phyloP scores from a whole-genome alignment of 2,329 filamentous ascomycete genomes.

The Aureobasidium pullulans region DNA sequence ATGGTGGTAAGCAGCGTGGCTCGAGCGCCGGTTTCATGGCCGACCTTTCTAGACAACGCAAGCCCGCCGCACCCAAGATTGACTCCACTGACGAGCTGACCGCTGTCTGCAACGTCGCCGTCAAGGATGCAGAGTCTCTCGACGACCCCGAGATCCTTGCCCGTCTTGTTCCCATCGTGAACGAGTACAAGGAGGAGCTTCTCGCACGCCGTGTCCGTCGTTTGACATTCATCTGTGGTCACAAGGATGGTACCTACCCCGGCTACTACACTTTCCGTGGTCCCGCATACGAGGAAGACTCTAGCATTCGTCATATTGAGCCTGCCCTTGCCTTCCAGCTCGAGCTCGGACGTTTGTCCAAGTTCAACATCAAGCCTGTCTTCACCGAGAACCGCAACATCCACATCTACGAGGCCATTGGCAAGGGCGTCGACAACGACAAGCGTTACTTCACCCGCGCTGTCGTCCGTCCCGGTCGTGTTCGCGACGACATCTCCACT shows the following conservation, averaged over 20 bases:
- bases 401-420: conserved; percentile 94
- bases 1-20: conserved; percentile 40
- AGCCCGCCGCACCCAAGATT: conserved; percentile 37
- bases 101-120: conserved; percentile 84
- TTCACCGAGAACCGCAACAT: conserved; percentile 99
- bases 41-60: conserved; percentile 36
- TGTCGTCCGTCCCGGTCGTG: conserved; percentile 85
- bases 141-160: conserved; percentile 74
- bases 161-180: conserved; percentile 68
- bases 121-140: conserved; percentile 76
- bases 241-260: conserved; percentile 87
- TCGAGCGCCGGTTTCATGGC: conserved; percentile 38
- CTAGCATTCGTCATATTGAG: conserved; percentile 94
- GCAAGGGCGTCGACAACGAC: conserved; percentile 90
- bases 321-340: conserved; percentile 97
- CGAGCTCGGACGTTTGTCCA: conserved; percentile 84
- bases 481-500: conserved; percentile 96
- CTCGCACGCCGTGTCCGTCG: conserved; percentile 75
- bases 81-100: conserved; percentile 70
- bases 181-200: conserved; percentile 77
- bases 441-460: conserved; percentile 98
- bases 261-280: conserved; percentile 98
- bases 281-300: conserved; percentile 79
- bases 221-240: conserved; percentile 92
- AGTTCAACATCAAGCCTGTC: conserved; percentile 96